phyloP scores from a whole-genome alignment of 2,329 filamentous ascomycete species.

The Venturia effusa region DNA sequence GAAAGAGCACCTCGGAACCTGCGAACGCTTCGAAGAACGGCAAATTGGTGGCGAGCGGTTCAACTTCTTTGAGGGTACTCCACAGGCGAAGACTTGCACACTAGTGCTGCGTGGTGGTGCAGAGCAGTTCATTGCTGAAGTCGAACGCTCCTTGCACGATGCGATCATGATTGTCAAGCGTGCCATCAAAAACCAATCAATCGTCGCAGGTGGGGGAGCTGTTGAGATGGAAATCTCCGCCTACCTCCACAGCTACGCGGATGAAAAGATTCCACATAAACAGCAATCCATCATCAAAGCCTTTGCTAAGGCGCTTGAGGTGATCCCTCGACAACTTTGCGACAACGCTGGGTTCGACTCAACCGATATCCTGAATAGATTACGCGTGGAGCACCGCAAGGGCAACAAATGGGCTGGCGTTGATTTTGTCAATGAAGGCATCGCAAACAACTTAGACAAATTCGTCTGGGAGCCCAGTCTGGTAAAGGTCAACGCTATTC shows the following conservation, averaged over 20 bases:
- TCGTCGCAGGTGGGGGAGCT: constrained; percentile 90
- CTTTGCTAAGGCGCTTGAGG: constrained; percentile 92
- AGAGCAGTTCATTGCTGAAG: constrained; percentile 98
- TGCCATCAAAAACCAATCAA: constrained; percentile 85
- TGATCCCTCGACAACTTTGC: constrained; percentile 92
- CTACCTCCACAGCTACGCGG: constrained; percentile 84
- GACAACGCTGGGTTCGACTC: constrained; percentile 98
- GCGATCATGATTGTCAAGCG: constrained; percentile 99
- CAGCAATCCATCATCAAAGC: constrained; percentile 97
- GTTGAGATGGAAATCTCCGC: constrained; percentile 94
- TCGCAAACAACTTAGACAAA: constrained; percentile 84
- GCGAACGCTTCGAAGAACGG: constrained; percentile 83
- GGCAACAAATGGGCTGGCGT: constrained; percentile 91
- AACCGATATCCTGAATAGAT: constrained; percentile 91
- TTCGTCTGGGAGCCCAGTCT: constrained; percentile 97
- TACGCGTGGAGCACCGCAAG: constrained; percentile 92
- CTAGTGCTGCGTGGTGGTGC: constrained; percentile 89
- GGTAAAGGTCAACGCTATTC: constrained; percentile 94
- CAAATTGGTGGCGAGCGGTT: constrained; percentile 96
- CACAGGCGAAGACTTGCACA: constrained; percentile 92
- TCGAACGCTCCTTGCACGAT: constrained; percentile 94
- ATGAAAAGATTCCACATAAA: constrained; percentile 87
- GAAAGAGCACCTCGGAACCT: constrained; percentile 78
- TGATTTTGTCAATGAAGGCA: constrained; percentile 85
- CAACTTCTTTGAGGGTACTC: constrained; percentile 97